Percentiles rank a stretch among this genome's conserved stretches.
Conservation (phyloP, 2,329 filamentous ascomycete genomes). For the Sclerotinia trifoliorum region DNA sequence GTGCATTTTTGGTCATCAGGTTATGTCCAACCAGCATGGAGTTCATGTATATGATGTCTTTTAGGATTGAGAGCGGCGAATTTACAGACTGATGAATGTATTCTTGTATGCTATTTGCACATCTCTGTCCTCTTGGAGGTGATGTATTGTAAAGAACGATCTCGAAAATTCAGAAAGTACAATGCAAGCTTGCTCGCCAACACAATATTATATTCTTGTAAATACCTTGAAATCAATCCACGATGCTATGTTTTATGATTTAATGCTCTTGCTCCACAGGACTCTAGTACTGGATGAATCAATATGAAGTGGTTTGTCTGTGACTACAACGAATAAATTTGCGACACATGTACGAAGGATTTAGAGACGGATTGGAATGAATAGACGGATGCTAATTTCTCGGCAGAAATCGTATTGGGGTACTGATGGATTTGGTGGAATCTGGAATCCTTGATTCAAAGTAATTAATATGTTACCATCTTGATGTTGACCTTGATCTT, state of each 20-base stretch:
- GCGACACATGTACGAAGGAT: background rate
- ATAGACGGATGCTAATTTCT: background rate
- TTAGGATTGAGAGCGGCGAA: background rate
- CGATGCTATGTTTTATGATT: background rate
- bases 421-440: background rate
- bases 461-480: background rate
- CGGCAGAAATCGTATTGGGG: background rate
- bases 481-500: background rate
- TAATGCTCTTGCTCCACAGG: background rate
- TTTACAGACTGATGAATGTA: background rate
- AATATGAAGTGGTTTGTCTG: background rate
- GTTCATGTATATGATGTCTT: slow-evolving; percentile 9
- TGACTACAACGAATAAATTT: background rate
- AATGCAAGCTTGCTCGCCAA: background rate
- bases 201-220: background rate
- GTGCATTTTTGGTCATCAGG: slow-evolving; percentile 9
- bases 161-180: background rate
- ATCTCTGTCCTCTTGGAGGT: background rate
- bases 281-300: background rate
- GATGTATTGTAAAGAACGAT: background rate
- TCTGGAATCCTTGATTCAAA: background rate
- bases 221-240: background rate
- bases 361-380: background rate
- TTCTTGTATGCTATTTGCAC: background rate
- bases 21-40: background rate